Base-by-base conservation (phyloP, 2,329 filamentous ascomycete genomes). In the Calonectria ilicicola region DNA sequence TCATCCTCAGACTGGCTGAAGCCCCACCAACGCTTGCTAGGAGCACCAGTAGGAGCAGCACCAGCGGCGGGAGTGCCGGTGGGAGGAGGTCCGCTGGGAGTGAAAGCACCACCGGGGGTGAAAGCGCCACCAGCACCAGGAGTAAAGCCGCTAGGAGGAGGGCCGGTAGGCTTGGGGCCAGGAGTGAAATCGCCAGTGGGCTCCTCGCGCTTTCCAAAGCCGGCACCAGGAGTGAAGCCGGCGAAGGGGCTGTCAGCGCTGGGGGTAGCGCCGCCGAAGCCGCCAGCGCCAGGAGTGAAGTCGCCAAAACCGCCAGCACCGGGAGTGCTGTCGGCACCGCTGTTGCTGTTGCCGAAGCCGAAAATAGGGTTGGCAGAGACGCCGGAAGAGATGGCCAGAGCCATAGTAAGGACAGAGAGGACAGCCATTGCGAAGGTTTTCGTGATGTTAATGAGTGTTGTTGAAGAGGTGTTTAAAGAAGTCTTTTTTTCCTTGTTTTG, bases 401-500 rank as follows among this genome's bases (percentile, higher is more conserved):
- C 74, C 70, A 81, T 67, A 9, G 77, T 77, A 70, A 82, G 42
- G 47, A 76, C 63, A 63, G 79, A 79, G 27, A 80, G 74, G 65
- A 79, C 76, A 73, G 78, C 65, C 78, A 80, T 80, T 76, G 69
- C 72, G 75, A 67, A 58, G 40, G 53, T 42, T 60, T 35, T 40
- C 14, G 17, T 17, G 53, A 23, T 60, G 35, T 60, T 26, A 27
- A 60, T 26, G 53, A 60, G 49, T 65, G 67, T 70, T 51, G 64
- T 70, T 44, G 32, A 71, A 66, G 46, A 53, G 40, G 40, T 74
- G 56, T 67, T 46, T 69, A 58, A 58, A 64, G 40, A 38, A 19
- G 35, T 8, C 47, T 46, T 66, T 70, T 62, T 44, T 60, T 40
- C 53, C 35, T 60, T 60, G 38, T 60, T 60, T 40, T 60, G n/a